Percentiles rank a stretch among this genome's conserved stretches.
Conservation (phyloP, 345 rosid species). For the Populus deltoides region DNA sequence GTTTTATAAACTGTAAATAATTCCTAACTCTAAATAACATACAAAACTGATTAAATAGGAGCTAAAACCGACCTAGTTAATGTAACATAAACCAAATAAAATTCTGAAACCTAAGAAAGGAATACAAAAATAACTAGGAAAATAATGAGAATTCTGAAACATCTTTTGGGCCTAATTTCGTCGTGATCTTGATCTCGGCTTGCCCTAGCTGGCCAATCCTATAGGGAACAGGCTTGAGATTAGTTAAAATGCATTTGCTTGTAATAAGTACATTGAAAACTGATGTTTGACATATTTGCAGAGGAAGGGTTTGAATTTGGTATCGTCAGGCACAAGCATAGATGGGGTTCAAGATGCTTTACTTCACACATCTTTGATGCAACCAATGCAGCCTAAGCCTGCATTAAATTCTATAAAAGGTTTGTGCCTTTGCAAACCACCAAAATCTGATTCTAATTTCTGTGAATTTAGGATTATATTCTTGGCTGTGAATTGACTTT, state of each 20-base stretch:
- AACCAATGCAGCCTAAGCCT: conserved; percentile 21
- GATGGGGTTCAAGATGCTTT: conserved; percentile 23
- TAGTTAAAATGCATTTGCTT: conserved; percentile 1
- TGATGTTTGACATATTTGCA: conserved; percentile 35
- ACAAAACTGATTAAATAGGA: too few species aligned
- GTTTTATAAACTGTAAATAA: too few species aligned
- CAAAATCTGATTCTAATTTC: conserved; percentile 12
- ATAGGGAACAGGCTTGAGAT: background rate
- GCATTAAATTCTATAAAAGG: conserved; percentile 16
- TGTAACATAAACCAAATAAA: too few species aligned
- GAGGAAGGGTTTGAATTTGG: conserved; percentile 36
- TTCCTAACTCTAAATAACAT: too few species aligned
- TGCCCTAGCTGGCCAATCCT: too few species aligned
- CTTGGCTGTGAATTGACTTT: background rate
- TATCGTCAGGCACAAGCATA: conserved; percentile 17
- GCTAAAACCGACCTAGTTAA: too few species aligned
- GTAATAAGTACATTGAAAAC: conserved; percentile 7
- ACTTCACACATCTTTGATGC: conserved; percentile 25
- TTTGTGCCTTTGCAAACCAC: background rate
- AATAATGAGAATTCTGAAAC: too few species aligned
- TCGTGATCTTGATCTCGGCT: too few species aligned
- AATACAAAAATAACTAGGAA: too few species aligned
- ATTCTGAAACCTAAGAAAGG: too few species aligned
- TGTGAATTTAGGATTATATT: background rate
- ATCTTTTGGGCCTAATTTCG: too few species aligned